A percentile compares a stretch with the other conserved stretches of the same genome.
Evolutionary conservation across 257 asterid species (phyloP).

Genomic region (Jacaranda mimosifolia): DNA sequence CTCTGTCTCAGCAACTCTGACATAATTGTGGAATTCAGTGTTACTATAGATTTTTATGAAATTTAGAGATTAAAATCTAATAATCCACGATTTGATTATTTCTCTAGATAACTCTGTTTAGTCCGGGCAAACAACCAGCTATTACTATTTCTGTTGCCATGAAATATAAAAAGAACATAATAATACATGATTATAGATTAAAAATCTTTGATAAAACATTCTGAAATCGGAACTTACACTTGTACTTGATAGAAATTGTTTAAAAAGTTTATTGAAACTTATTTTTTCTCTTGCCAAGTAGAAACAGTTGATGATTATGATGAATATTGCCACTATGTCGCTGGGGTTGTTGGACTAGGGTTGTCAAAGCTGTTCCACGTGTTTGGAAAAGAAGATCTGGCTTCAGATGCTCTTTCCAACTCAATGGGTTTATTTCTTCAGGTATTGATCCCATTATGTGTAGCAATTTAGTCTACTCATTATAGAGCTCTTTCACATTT

Average conservation of each 20-base stretch:
- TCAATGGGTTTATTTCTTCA: constrained; percentile 93
- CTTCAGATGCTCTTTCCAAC: constrained; percentile 75
- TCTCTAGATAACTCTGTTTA: constrained; percentile 2
- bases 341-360: constrained; percentile 95
- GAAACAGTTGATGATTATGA: constrained; percentile 85
- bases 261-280: neutral
- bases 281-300: constrained; percentile 65
- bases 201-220: constrained; percentile 5
- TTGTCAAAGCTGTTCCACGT: constrained; percentile 92
- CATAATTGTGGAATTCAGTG: neutral
- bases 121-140: neutral
- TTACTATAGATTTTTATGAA: neutral
- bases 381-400: constrained; percentile 81
- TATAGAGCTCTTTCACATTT: constrained; percentile 5
- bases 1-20: neutral
- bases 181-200: constrained; percentile 13
- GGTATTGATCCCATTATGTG: constrained; percentile 47
- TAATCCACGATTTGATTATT: constrained; percentile 4
- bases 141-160: neutral
- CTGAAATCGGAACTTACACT: neutral
- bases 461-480: constrained; percentile 13
- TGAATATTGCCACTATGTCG: constrained; percentile 96
- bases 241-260: constrained; percentile 3
- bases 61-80: too few relatives aligned
- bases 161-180: neutral